A percentile compares a stretch with the other conserved stretches of the same genome.
These are phyloP conservation scores for Psilocybe sp. DNA, from an alignment of 768 basidiomycete genomes.

Conservation along the genomic window DNA sequence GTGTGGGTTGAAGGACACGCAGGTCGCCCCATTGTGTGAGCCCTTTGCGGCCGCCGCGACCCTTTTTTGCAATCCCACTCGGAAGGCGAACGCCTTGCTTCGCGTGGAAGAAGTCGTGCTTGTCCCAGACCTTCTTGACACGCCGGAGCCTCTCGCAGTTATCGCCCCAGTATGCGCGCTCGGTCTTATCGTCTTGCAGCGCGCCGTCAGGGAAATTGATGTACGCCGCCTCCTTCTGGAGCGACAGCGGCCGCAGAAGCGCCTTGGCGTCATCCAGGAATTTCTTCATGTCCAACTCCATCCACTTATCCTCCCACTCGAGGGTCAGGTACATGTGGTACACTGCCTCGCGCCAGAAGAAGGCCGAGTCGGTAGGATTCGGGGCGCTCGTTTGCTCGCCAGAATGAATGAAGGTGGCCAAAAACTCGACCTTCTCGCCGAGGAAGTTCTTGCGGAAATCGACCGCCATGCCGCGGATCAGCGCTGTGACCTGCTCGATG, in stretches of 20 bases:
- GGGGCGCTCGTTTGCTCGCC: background rate
- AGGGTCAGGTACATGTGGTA: constrained; percentile 5
- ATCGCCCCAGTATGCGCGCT: constrained; percentile 4
- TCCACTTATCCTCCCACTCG: constrained; percentile 5
- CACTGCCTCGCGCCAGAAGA: constrained; percentile 4
- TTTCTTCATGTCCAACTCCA: constrained; percentile 1
- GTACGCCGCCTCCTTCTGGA: background rate
- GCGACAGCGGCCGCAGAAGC: constrained; percentile 1
- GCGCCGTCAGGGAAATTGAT: constrained; percentile 4
- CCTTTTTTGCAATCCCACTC: background rate
- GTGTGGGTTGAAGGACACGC: no score
- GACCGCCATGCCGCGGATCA: background rate
- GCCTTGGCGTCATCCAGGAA: background rate
- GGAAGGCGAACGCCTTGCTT: constrained; percentile 1
- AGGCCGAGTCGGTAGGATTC: constrained; percentile 2
- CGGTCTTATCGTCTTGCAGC: background rate
- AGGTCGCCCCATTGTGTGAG: background rate
- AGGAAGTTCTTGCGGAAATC: background rate
- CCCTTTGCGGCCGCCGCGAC: background rate
- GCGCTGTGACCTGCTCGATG: background rate
- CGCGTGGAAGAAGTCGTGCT: background rate
- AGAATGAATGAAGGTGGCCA: constrained; percentile 3
- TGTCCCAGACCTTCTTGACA: constrained; percentile 3
- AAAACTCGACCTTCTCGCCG: constrained; percentile 1
- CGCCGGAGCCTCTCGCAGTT: background rate